These are phyloP conservation scores for Aspergillus sp. DNA, from an alignment of 2,329 filamentous ascomycete genomes.

Conservation along the genomic window DNA sequence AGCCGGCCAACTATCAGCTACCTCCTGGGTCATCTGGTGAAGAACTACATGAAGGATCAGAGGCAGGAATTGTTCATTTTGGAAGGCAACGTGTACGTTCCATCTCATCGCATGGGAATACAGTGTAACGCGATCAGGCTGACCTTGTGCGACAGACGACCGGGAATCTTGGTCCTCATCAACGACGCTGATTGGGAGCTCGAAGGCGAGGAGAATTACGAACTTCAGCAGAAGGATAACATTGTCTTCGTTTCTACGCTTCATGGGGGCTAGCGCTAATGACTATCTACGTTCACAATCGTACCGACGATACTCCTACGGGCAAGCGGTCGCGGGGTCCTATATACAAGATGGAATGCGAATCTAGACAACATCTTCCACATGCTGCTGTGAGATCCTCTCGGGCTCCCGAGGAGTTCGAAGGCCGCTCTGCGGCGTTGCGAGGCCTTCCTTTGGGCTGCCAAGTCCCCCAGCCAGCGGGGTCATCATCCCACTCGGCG, in stretches of 20 bases:
- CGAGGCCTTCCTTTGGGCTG: constrained; percentile 42
- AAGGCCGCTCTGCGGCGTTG: constrained; percentile 46
- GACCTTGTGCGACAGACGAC: constrained; percentile 64
- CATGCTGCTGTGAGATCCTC: constrained; percentile 48
- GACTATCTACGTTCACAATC: not conserved
- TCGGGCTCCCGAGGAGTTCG: constrained; percentile 48
- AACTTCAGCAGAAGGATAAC: constrained; percentile 78
- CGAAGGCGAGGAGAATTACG: constrained; percentile 89
- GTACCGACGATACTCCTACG: not conserved
- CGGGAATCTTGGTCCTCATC: constrained; percentile 92
- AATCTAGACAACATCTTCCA: constrained; percentile 46
- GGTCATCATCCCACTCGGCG: constrained; percentile 56
- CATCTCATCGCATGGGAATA: not conserved
- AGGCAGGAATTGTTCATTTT: constrained; percentile 88
- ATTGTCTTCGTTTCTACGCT: constrained; percentile 96
- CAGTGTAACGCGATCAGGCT: constrained; percentile 5
- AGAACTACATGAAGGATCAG: constrained; percentile 79
- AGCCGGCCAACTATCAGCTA: constrained; percentile 68
- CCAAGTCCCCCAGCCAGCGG: constrained; percentile 47
- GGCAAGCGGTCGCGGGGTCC: constrained; percentile 4
- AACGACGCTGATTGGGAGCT: constrained; percentile 99
- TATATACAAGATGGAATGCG: constrained; percentile 8
- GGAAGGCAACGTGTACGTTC: constrained; percentile 79
- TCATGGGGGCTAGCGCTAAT: constrained; percentile 71
- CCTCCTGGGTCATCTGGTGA: constrained; percentile 77